These are phyloP conservation scores for Scutellaria baicalensis DNA, from an alignment of 257 asterid species.

Conservation along the genomic window DNA sequence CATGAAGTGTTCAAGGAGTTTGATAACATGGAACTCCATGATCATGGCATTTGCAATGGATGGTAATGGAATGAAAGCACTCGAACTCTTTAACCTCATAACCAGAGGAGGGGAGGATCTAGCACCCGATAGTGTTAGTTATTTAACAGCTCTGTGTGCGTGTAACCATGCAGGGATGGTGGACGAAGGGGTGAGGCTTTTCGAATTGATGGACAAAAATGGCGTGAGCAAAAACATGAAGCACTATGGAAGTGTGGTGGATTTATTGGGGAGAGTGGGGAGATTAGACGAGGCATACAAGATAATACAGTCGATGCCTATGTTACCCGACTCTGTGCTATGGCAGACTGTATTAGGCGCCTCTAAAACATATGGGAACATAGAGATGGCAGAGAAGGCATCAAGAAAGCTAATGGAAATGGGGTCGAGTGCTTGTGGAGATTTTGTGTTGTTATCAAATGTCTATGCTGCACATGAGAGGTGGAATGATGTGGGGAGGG, in stretches of 20 bases:
- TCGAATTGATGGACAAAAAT: slow-evolving; percentile 45
- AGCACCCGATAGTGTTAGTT: slow-evolving; percentile 57
- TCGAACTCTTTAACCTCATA: slow-evolving; percentile 47
- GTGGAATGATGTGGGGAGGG: slow-evolving; percentile 79
- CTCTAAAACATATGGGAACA: slow-evolving; percentile 58
- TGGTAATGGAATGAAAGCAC: slow-evolving; percentile 68
- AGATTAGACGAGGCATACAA: slow-evolving; percentile 55
- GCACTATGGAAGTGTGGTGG: slow-evolving; percentile 89
- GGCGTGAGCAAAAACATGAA: slow-evolving; percentile 54
- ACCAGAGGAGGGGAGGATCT: slow-evolving; percentile 22
- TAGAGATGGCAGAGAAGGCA: slow-evolving; percentile 83
- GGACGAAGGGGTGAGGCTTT: slow-evolving; percentile 68
- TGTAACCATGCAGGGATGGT: slow-evolving; percentile 96
- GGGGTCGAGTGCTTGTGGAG: slow-evolving; percentile 80
- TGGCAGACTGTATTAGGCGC: slow-evolving; percentile 94
- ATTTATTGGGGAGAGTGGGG: slow-evolving; percentile 84
- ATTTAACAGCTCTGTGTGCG: slow-evolving; percentile 69
- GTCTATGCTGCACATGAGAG: slow-evolving; percentile 72
- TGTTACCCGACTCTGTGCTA: slow-evolving; percentile 61
- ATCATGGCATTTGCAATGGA: slow-evolving; percentile 85
- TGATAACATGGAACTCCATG: slow-evolving; percentile 90
- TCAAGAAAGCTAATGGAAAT: slow-evolving; percentile 77
- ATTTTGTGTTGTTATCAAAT: slow-evolving; percentile 79
- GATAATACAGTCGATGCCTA: slow-evolving; percentile 54
- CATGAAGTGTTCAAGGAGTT: slow-evolving; percentile 43